These are phyloP conservation scores for Saxispiralis lemnorum DNA, from an alignment of 495 filamentous ascomycete species.

Conservation along the genomic window DNA sequence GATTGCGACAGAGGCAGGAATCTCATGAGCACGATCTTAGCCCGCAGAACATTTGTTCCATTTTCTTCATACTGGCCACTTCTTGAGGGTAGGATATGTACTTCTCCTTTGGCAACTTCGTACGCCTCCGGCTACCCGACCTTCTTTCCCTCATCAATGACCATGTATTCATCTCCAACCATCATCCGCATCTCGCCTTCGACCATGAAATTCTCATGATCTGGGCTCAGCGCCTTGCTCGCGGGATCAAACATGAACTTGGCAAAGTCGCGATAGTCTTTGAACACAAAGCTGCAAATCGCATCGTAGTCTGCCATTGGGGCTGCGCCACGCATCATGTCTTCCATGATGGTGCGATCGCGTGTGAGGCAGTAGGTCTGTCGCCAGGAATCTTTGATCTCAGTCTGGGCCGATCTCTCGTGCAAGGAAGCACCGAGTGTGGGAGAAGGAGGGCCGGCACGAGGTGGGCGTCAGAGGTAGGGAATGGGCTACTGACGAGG, in stretches of 20 bases:
- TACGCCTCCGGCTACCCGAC: constrained; percentile 7
- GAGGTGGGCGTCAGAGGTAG: neutral
- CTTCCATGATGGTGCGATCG: constrained; percentile 25
- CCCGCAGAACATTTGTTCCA: too few relatives aligned
- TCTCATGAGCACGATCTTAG: too few relatives aligned
- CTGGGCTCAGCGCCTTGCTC: constrained; percentile 21
- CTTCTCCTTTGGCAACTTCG: neutral
- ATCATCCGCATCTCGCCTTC: constrained; percentile 29
- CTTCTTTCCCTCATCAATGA: constrained; percentile 25
- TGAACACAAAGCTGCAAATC: constrained; percentile 29
- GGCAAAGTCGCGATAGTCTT: constrained; percentile 24
- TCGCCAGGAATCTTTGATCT: too few relatives aligned
- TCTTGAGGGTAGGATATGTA: too few relatives aligned
- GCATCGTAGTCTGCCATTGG: constrained; percentile 25
- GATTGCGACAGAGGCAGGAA: too few relatives aligned
- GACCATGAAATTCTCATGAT: constrained; percentile 29
- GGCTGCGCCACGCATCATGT: constrained; percentile 26
- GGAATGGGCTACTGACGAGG: constrained; percentile 17
- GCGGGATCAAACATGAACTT: constrained; percentile 28
- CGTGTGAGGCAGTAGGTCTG: constrained; percentile 26
- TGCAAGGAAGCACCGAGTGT: neutral
- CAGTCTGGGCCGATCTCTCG: too few relatives aligned
- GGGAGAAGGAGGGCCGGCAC: too few relatives aligned
- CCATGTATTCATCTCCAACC: constrained; percentile 29
- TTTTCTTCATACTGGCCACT: too few relatives aligned